A percentile compares a stretch with the other conserved stretches of the same genome.
These are phyloP conservation scores for Penicillium sp. DNA, from an alignment of 2,329 filamentous ascomycete genomes.

Conservation along the genomic window DNA sequence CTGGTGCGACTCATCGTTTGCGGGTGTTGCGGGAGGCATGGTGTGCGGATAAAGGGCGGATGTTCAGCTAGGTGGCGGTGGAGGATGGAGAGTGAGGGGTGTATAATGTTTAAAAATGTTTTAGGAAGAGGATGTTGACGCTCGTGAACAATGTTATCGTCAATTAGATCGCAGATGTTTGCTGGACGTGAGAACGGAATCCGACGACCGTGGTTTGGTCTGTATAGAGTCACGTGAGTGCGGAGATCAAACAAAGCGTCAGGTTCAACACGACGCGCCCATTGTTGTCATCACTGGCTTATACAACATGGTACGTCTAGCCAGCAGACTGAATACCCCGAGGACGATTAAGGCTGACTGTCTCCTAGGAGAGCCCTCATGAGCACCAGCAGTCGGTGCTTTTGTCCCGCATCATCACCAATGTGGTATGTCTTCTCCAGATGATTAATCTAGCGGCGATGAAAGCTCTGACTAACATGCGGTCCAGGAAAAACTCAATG, in stretches of 20 bases:
- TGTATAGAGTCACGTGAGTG: conserved; percentile 15
- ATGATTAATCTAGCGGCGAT: background rate
- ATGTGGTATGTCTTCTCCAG: conserved; percentile 67
- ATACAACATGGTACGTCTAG: conserved; percentile 4
- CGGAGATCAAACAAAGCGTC: conserved; percentile 16
- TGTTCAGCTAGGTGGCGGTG: background rate
- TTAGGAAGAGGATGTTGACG: background rate
- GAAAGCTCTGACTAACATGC: conserved; percentile 4
- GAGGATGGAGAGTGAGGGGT: background rate
- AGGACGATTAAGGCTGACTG: background rate
- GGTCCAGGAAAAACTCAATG: conserved; percentile 88
- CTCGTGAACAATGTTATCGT: background rate
- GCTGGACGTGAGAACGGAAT: background rate
- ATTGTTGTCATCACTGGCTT: background rate
- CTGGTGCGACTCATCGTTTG: conserved; percentile 79
- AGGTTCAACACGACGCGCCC: background rate
- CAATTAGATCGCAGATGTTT: background rate
- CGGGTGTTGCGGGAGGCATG: conserved; percentile 63
- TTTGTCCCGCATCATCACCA: conserved; percentile 92
- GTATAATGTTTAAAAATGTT: background rate
- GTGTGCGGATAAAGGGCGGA: conserved; percentile 16
- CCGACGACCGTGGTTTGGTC: background rate
- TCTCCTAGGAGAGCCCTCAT: conserved; percentile 78
- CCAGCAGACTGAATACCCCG: background rate
- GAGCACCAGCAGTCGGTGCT: conserved; percentile 95